Evolutionary conservation across 2,329 filamentous ascomycete genomes (phyloP).

Genomic region (Orbilia quercus): DNA sequence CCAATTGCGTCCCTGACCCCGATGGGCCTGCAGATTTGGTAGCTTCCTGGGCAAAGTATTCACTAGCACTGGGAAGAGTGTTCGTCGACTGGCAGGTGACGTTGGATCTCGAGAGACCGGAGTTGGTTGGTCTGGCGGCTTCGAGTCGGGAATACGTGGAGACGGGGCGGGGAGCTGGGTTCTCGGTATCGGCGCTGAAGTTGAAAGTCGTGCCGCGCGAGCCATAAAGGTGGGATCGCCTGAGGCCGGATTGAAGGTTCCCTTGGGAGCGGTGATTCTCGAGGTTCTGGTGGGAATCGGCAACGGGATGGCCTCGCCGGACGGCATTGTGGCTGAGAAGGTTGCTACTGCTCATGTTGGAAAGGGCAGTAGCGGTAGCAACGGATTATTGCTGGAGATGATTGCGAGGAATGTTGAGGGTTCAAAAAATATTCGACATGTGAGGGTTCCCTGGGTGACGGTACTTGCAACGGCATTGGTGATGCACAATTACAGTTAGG

Average conservation of each 20-base stretch:
- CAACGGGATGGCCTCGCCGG: slow-evolving; percentile 47
- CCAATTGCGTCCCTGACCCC: slow-evolving; percentile 10
- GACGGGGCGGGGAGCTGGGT: slow-evolving; percentile 11
- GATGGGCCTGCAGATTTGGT: slow-evolving; percentile 1
- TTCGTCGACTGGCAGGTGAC: slow-evolving; percentile 1
- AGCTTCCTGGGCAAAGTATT: slow-evolving; percentile 43
- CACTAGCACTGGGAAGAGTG: slow-evolving; percentile 34
- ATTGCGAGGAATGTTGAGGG: neutral
- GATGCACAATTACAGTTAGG: slow-evolving; percentile 10
- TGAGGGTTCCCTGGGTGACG: slow-evolving; percentile 40
- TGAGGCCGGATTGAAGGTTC: slow-evolving; percentile 28
- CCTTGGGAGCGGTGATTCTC: slow-evolving; percentile 13
- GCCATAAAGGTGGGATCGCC: slow-evolving; percentile 48
- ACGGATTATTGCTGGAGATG: slow-evolving; percentile 7
- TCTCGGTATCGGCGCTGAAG: slow-evolving; percentile 13
- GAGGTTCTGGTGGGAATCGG: slow-evolving; percentile 16
- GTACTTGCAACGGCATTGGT: slow-evolving; percentile 39
- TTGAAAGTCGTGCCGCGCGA: slow-evolving; percentile 29
- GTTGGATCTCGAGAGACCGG: slow-evolving; percentile 5
- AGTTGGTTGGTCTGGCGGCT: slow-evolving; percentile 1
- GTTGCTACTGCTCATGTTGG: slow-evolving; percentile 44
- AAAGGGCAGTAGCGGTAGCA: slow-evolving; percentile 42
- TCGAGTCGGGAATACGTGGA: slow-evolving; percentile 42
- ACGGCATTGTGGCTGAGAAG: slow-evolving; percentile 32
- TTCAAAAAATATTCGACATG: slow-evolving; percentile 34